phyloP scores from a whole-genome alignment of 2,329 filamentous ascomycete genomes.

The Camptophora hylomeconis region DNA sequence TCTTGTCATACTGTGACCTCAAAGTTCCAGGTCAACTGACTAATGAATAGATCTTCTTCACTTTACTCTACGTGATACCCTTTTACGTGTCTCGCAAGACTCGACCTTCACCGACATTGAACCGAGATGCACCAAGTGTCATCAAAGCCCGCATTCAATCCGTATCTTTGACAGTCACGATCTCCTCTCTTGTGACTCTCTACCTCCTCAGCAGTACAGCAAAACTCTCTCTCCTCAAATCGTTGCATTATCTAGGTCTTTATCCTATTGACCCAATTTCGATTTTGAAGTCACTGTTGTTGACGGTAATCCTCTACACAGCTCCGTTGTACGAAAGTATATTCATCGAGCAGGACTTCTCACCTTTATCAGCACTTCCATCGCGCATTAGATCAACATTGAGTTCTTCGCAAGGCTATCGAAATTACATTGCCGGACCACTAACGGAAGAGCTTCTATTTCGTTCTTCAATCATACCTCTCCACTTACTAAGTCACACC shows the following conservation, averaged over 20 bases:
- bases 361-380: conserved; percentile 1
- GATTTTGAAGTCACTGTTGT: conserved; percentile 47
- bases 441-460: conserved; percentile 90
- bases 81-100: conserved; percentile 76
- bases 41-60: conserved; percentile 51
- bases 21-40: too few relatives aligned
- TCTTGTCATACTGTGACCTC: too few relatives aligned
- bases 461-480: conserved; percentile 70
- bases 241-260: conserved; percentile 61
- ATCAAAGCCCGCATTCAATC: conserved; percentile 76
- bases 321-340: conserved; percentile 74
- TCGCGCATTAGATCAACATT: conserved; percentile 37
- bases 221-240: conserved; percentile 36
- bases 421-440: conserved; percentile 77
- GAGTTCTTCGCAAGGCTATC: conserved; percentile 66
- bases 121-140: conserved; percentile 76
- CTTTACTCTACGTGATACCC: conserved; percentile 77
- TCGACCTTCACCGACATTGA: conserved; percentile 63
- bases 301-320: conserved; percentile 68
- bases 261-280: conserved; percentile 63
- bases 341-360: conserved; percentile 49
- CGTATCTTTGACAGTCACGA: conserved; percentile 61
- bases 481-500: conserved; percentile 55
- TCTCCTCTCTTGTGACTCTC: conserved; percentile 55
- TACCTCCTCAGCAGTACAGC: conserved; percentile 48